Percentiles rank a stretch among this genome's conserved stretches.
These are phyloP conservation scores for Pythium insidiosum DNA, from an alignment of 352 stramenopile species.

Conservation along the genomic window DNA sequence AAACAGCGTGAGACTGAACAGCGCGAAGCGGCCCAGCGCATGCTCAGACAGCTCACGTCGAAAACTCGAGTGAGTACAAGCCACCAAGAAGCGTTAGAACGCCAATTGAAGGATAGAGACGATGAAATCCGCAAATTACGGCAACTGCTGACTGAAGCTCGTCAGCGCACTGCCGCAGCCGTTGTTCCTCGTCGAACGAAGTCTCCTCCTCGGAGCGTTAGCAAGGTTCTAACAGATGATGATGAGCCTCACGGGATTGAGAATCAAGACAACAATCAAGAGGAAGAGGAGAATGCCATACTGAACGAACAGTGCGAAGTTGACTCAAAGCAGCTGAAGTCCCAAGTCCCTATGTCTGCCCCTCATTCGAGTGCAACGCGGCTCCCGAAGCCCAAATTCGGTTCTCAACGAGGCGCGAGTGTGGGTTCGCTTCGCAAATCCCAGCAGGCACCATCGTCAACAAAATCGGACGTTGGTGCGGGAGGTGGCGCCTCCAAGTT, in stretches of 20 bases:
- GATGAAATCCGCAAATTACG: conserved; percentile 77
- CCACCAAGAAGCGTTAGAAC: conserved; percentile 60
- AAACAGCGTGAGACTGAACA: conserved; percentile 60
- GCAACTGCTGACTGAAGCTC: conserved; percentile 58
- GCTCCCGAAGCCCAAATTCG: no score
- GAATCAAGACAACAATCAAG: no score
- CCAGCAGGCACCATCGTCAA: conserved; percentile 1
- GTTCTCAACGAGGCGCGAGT: no score
- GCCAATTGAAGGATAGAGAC: conserved; percentile 64
- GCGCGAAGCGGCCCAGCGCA: conserved; percentile 52
- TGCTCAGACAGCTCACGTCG: conserved; percentile 53
- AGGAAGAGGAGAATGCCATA: no score
- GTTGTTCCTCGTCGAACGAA: conserved; percentile 62
- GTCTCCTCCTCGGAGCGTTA: no score
- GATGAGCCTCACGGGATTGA: no score
- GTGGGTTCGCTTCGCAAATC: not conserved
- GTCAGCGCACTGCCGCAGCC: conserved; percentile 56
- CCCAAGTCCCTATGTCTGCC: no score
- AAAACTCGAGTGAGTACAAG: conserved; percentile 59
- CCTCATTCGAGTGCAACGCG: no score
- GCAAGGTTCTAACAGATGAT: no score
- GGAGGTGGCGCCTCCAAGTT: conserved; percentile 1
- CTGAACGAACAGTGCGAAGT: no score
- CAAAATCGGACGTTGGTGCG: conserved; percentile 6
- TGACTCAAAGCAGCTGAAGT: no score